Base-by-base conservation (phyloP, 768 basidiomycete genomes). In the Sarcodon aspratus region DNA sequence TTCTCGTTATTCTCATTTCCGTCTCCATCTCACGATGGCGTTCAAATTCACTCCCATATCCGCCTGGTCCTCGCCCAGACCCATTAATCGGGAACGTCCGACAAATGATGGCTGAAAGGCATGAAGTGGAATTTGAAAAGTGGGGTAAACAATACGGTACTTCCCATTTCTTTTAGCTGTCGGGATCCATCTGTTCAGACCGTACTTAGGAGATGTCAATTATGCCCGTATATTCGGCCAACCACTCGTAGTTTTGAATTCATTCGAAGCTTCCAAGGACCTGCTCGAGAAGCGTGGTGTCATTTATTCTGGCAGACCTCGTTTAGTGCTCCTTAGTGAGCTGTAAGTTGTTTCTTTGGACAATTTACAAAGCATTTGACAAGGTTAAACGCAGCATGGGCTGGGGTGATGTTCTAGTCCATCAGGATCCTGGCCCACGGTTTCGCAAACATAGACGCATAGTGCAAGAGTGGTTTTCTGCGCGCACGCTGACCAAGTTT, bases 181-280 rank as follows among this genome's bases (percentile, higher is more conserved):
- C 17, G 3, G 40, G 12, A 33, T 46, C 21, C 12, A 45, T 7
- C 40, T 33, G 8, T 46, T 46, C 6, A 4, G 36, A 31, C 9
- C 33, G 33, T 9, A 7, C 21, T 17, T 36, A 59, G 59, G 59
- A 12, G 56, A 54, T 34, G 40, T 57, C 13, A 46, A 55, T 21
- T 57, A 49, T 45, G 48, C 48, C 31, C 44, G 45, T 27, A 37
- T 56, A 15, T 58, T 61, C 44, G 52, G 50, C 10, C 50, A 49
- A 12, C 57, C 58, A 31, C 45, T 56, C 12, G 35, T 65, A 17
- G 43, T 66, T 10, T 40, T 66, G 36, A 66, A 60, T 48, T 54
- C 54, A 6, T 49, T 54, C 1, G 51, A 57, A 44, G 57, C 51
- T 5, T 61, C 60, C 3, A 35, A 45, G 12, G 63, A 65, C 12